phyloP scores from a whole-genome alignment of 495 filamentous ascomycete species.

The Chaetomidium leptoderma region DNA sequence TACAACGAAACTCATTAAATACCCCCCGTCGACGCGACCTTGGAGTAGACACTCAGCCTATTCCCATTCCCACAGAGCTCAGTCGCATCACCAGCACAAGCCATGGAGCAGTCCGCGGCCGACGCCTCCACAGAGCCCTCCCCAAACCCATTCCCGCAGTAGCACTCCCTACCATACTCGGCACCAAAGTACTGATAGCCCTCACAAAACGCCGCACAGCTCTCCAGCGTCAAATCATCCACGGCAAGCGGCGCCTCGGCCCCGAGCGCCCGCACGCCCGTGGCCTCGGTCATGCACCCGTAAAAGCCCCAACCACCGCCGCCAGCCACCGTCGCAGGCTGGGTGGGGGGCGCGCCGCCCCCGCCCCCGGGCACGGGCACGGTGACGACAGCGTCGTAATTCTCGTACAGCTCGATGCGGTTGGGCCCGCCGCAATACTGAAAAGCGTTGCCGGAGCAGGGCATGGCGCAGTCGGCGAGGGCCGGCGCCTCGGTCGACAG shows the following conservation, averaged over 20 bases:
- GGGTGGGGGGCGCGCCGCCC: slow-evolving; percentile 7
- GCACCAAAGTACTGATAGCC: slow-evolving; percentile 37
- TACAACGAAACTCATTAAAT: not conserved
- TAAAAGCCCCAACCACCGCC: slow-evolving; percentile 27
- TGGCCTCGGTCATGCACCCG: slow-evolving; percentile 39
- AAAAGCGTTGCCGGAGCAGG: slow-evolving; percentile 37
- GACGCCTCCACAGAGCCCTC: slow-evolving; percentile 23
- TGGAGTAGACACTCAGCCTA: slow-evolving; percentile 28
- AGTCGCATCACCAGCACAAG: slow-evolving; percentile 35
- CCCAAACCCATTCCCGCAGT: slow-evolving; percentile 37
- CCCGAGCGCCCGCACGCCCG: slow-evolving; percentile 27
- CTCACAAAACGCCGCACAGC: slow-evolving; percentile 35
- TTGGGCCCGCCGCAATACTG: slow-evolving; percentile 43
- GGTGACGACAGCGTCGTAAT: not conserved
- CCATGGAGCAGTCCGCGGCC: slow-evolving; percentile 36
- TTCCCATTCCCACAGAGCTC: slow-evolving; percentile 42
- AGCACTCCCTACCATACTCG: slow-evolving; percentile 39
- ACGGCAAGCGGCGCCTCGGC: slow-evolving; percentile 9
- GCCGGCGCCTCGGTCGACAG: slow-evolving; percentile 24
- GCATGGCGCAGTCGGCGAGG: slow-evolving; percentile 37
- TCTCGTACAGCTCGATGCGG: slow-evolving; percentile 38
- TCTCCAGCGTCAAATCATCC: slow-evolving; percentile 38
- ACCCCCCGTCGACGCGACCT: not conserved
- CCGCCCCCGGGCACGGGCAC: slow-evolving; percentile 11
- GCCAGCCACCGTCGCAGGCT: slow-evolving; percentile 25